These are phyloP conservation scores for Arthrobotrys musiformis DNA, from an alignment of 2,329 filamentous ascomycete species.

Conservation along the genomic window DNA sequence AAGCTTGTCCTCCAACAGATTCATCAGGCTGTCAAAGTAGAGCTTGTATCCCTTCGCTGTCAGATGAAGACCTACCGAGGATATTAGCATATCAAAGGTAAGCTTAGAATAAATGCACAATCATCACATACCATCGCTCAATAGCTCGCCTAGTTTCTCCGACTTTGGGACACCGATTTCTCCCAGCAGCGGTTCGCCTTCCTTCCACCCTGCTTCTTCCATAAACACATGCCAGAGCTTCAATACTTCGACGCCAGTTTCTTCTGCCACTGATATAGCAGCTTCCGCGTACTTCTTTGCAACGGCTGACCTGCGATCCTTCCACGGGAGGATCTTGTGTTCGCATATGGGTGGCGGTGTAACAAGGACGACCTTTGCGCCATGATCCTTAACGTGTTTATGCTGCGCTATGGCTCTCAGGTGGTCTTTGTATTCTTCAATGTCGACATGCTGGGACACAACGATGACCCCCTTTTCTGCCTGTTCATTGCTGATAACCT, in stretches of 20 bases:
- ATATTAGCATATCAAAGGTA: slow-evolving; percentile 59
- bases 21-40: slow-evolving; percentile 68
- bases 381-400: slow-evolving; percentile 74
- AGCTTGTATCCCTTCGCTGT: slow-evolving; percentile 69
- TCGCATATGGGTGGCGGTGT: slow-evolving; percentile 78
- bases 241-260: slow-evolving; percentile 71
- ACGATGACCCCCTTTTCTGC: not conserved
- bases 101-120: slow-evolving; percentile 6
- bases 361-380: slow-evolving; percentile 78
- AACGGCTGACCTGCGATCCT: slow-evolving; percentile 70
- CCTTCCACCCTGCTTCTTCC: slow-evolving; percentile 70
- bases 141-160: slow-evolving; percentile 67
- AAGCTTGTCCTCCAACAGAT: slow-evolving; percentile 66
- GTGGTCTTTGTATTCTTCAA: slow-evolving; percentile 80
- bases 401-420: slow-evolving; percentile 78
- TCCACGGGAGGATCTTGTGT: slow-evolving; percentile 61
- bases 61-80: slow-evolving; percentile 66
- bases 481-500: slow-evolving; percentile 60
- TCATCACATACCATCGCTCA: slow-evolving; percentile 69
- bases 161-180: slow-evolving; percentile 70
- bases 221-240: slow-evolving; percentile 86
- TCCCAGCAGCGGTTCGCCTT: slow-evolving; percentile 68
- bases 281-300: slow-evolving; percentile 75
- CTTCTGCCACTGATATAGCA: slow-evolving; percentile 71
- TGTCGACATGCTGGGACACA: slow-evolving; percentile 76